Percentiles rank a stretch among this genome's conserved stretches.
Conservation (phyloP, 2,329 filamentous ascomycete species). For the Cercospora sp. region DNA sequence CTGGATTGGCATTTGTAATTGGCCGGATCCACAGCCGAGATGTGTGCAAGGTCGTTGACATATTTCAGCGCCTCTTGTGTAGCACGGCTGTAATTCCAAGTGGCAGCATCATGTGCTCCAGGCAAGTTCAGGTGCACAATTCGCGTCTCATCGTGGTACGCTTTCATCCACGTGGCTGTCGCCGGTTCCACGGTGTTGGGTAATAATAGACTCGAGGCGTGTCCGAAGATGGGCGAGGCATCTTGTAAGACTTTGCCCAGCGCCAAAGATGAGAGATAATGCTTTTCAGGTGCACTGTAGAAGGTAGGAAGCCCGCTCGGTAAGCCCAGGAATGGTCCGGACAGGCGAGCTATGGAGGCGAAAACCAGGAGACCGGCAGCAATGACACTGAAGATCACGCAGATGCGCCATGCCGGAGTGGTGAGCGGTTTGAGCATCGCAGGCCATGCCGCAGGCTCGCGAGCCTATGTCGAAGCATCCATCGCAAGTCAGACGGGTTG, state of each 20-base stretch:
- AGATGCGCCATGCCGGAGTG: conserved; percentile 10
- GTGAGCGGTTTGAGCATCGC: conserved; percentile 1
- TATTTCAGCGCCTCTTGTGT: conserved; percentile 45
- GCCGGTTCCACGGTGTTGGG: conserved; percentile 22
- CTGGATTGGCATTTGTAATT: conserved; percentile 48
- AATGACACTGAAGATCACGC: conserved; percentile 15
- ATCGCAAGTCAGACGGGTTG: not conserved
- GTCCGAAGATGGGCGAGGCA: conserved; percentile 48
- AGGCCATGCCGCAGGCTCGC: conserved; percentile 3
- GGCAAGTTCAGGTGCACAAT: conserved; percentile 53
- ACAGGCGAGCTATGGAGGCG: conserved; percentile 17
- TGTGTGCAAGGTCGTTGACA: conserved; percentile 45
- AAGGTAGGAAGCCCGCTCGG: not conserved
- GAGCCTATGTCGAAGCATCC: not conserved
- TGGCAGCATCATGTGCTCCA: conserved; percentile 53
- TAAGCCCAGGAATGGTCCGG: conserved; percentile 13
- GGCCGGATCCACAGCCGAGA: conserved; percentile 37
- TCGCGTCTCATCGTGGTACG: conserved; percentile 44
- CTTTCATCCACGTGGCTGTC: conserved; percentile 50
- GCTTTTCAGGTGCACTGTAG: not conserved
- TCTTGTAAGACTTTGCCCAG: conserved; percentile 47
- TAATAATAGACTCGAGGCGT: not conserved
- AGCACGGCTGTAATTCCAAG: conserved; percentile 52
- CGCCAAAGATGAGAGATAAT: conserved; percentile 39
- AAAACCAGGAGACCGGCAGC: conserved; percentile 21